phyloP scores from a whole-genome alignment of 208 protist genomes.

The Angomonas ambiguus region DNA sequence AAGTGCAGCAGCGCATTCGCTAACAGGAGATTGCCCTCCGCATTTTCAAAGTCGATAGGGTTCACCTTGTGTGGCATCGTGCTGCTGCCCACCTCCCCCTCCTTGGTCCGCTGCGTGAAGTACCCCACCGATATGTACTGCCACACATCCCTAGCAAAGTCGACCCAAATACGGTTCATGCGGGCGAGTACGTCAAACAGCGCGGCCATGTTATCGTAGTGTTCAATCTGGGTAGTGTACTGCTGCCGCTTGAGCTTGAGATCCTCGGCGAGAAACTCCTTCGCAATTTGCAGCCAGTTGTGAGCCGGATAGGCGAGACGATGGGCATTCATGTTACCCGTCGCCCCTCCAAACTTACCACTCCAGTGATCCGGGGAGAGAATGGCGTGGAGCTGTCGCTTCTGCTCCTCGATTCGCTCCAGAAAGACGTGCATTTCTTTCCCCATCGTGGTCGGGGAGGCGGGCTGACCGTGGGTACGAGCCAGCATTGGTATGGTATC shows the following conservation, averaged over 20 bases:
- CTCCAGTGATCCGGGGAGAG: constrained; percentile 22
- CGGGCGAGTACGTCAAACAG: constrained; percentile 88
- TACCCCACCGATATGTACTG: constrained; percentile 94
- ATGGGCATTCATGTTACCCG: constrained; percentile 94
- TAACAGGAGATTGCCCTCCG: constrained; percentile 94
- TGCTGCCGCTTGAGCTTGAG: constrained; percentile 72
- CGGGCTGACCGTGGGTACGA: constrained; percentile 93
- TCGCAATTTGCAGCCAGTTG: constrained; percentile 82
- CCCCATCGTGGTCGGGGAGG: constrained; percentile 91
- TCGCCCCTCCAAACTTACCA: constrained; percentile 94
- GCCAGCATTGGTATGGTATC: constrained; percentile 88
- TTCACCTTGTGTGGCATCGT: constrained; percentile 98
- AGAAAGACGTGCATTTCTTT: constrained; percentile 93
- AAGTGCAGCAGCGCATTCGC: constrained; percentile 94
- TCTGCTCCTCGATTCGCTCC: constrained; percentile 85
- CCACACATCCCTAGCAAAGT: constrained; percentile 93
- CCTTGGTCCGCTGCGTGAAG: constrained; percentile 91
- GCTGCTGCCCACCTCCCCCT: constrained; percentile 93
- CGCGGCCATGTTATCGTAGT: constrained; percentile 93
- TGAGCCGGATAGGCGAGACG: constrained; percentile 80
- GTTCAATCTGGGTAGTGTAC: constrained; percentile 95
- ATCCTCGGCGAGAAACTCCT: constrained; percentile 77
- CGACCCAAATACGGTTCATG: constrained; percentile 92
- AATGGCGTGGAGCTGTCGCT: constrained; percentile 42
- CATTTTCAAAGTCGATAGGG: constrained; percentile 98